Evolutionary conservation across 1,284 basidiomycete species (phyloP), one percentile per base, ranked within the genome.

Genomic region (Rhodotorula sp.): DNA sequence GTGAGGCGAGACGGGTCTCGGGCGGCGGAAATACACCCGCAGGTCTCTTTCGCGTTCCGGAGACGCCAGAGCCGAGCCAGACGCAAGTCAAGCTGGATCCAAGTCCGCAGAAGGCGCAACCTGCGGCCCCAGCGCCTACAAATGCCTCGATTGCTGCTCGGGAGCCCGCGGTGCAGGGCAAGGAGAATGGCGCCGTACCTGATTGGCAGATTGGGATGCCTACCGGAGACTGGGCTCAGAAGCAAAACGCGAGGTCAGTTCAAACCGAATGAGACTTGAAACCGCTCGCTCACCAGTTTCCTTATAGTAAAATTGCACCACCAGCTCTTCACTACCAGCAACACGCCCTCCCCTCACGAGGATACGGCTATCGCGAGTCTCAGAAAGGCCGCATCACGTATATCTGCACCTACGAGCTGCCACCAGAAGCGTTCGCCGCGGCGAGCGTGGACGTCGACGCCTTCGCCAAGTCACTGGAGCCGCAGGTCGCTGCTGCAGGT

Each of bases 1-100:
- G 51, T 40, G 28, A 44, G 8, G 20, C 40, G 18, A 22, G 44
- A 24, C 56, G 56, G 18, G 28, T 34, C 15, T 47, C 56, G 56
- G 44, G 22, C 24, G 55, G 55, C 22, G 55, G n/a, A 15, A 18
- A 30, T 9, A 26, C 53, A 6, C 30, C 34, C 18, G 13, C 34
- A 26, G 60, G 55, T 13, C 46, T 69, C 34, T 69, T 69, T 44
- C 48, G 64, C 30, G 57, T n/a, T 4, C 30, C 64, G 9, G 57
- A 60, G 9, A 69, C 68, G 20, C 68, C 68, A 1, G 64, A 55
- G 15, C 53, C 58, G 31, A 34, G 44, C 30, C 47, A 58, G 47
- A 15, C 56, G 53, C 16, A 65, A 56, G 24, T 40, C 15, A 58
- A 65, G 46, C 56, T 40, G 28, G 52, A 47, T 7, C 44, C 51